phyloP scores from a whole-genome alignment of 306 rosid species.

The Potentilla sterilis region DNA sequence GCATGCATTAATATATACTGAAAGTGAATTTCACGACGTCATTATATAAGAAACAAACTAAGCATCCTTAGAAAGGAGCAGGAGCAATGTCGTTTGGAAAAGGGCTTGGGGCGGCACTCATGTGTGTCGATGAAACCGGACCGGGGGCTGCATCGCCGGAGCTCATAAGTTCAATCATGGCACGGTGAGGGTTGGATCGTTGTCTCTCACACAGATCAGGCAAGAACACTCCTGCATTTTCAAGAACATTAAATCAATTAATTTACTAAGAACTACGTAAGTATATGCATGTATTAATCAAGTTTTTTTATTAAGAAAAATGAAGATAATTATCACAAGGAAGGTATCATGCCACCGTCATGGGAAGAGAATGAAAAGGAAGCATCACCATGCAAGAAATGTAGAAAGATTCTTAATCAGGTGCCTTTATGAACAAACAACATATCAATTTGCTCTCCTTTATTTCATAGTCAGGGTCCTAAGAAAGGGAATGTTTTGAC shows the following conservation, averaged over 20 bases:
- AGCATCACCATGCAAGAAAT: slow-evolving; percentile 8
- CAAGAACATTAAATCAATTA: background rate
- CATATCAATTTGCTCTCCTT: background rate
- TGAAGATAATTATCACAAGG: slow-evolving; percentile 8
- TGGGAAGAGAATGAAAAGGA: slow-evolving; percentile 16
- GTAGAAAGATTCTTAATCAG: background rate
- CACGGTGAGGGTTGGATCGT: slow-evolving; percentile 58
- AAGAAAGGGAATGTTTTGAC: background rate
- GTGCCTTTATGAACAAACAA: background rate
- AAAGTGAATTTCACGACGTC: background rate
- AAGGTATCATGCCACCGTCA: slow-evolving; percentile 9
- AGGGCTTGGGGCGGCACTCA: background rate
- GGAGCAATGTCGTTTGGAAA: slow-evolving; percentile 7
- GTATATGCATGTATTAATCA: background rate
- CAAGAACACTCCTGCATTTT: slow-evolving; percentile 59
- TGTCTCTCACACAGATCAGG: slow-evolving; percentile 60
- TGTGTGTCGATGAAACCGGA: slow-evolving; percentile 34
- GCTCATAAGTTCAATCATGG: slow-evolving; percentile 61
- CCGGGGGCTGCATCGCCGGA: slow-evolving; percentile 57
- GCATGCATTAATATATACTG: background rate
- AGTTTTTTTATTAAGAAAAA: slow-evolving; percentile 2
- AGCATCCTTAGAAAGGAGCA: background rate
- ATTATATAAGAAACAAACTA: background rate
- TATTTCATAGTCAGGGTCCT: background rate
- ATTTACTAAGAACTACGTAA: background rate